Percentiles rank a stretch among this genome's conserved stretches.
Evolutionary conservation across 192 early-diverging fungal species (phyloP).

Genomic region (Geranomyces michiganensis): DNA sequence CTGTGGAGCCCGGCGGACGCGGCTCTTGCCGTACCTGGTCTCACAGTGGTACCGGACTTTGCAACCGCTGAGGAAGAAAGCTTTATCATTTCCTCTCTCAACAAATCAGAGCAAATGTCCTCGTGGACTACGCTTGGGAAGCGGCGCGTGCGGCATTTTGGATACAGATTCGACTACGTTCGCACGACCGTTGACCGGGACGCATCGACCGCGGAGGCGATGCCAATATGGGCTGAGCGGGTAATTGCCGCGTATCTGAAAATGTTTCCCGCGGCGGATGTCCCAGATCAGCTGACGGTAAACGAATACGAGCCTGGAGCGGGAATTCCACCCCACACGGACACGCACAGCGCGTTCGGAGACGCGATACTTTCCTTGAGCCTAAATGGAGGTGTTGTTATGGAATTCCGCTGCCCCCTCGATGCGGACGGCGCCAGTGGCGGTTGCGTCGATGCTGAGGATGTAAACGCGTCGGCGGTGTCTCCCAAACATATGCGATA

Average conservation of each 20-base stretch:
- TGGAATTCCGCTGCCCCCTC: conserved; percentile 50
- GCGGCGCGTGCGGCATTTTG: conserved; percentile 49
- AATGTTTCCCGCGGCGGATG: conserved; percentile 2
- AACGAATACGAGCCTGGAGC: conserved; percentile 56
- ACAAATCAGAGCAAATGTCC: conserved; percentile 2
- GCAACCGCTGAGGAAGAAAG: conserved; percentile 45
- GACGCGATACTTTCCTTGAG: background rate
- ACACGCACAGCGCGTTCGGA: conserved; percentile 4
- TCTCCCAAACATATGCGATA: background rate
- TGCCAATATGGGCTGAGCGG: conserved; percentile 26
- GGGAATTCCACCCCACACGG: conserved; percentile 55
- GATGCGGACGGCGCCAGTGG: background rate
- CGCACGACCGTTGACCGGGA: conserved; percentile 28
- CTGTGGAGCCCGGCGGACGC: conserved; percentile 8
- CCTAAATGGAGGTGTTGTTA: conserved; percentile 41
- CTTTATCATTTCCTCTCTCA: conserved; percentile 17
- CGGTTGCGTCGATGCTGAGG: background rate
- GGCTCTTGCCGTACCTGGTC: conserved; percentile 17
- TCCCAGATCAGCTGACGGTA: conserved; percentile 58
- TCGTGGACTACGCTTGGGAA: conserved; percentile 47
- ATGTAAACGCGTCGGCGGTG: no score
- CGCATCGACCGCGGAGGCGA: conserved; percentile 15
- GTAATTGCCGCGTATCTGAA: conserved; percentile 19
- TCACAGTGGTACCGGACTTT: conserved; percentile 46
- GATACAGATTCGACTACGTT: conserved; percentile 37